Conservation (phyloP, 2,329 filamentous ascomycete genomes). For the Cladosporium halotolerans region DNA sequence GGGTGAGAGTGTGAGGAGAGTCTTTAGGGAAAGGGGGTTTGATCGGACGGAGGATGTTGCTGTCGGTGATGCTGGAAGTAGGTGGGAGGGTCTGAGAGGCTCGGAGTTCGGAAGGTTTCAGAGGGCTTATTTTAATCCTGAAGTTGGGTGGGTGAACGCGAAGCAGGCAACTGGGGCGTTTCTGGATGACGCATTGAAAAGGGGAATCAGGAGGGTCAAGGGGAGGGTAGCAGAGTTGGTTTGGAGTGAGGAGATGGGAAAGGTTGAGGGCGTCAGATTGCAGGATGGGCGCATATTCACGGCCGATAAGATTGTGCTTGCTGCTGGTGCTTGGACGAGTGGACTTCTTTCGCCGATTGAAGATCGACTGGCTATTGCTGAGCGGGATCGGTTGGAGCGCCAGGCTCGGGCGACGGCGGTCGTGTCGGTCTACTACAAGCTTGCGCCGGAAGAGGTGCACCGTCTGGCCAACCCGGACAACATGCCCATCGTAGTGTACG, state of each 20-base stretch:
- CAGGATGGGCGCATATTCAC: constrained; percentile 41
- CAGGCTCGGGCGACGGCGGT: constrained; percentile 55
- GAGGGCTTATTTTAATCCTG: constrained; percentile 44
- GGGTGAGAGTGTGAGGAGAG: constrained; percentile 45
- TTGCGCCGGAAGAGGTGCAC: constrained; percentile 43
- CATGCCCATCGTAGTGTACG: constrained; percentile 51
- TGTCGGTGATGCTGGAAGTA: constrained; percentile 34
- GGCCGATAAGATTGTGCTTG: constrained; percentile 51
- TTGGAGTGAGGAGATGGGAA: constrained; percentile 28
- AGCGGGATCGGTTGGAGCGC: constrained; percentile 42
- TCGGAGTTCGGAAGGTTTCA: constrained; percentile 34
- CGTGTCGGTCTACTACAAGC: constrained; percentile 50
- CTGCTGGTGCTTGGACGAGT: constrained; percentile 53
- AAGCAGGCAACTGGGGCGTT: constrained; percentile 41
- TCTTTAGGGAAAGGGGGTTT: constrained; percentile 44
- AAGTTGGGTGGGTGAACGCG: constrained; percentile 51
- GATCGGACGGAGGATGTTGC: constrained; percentile 39
- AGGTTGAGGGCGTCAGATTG: constrained; percentile 42
- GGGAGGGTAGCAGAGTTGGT: constrained; percentile 40
- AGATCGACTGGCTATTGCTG: constrained; percentile 37
- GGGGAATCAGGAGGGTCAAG: constrained; percentile 41
- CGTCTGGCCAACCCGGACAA: constrained; percentile 37
- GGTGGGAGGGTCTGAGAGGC: constrained; percentile 36
- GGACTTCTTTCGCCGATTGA: constrained; percentile 47
- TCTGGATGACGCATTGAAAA: constrained; percentile 37